Base-by-base conservation (phyloP, 495 filamentous ascomycete species). In the Durotheca rogersii region DNA sequence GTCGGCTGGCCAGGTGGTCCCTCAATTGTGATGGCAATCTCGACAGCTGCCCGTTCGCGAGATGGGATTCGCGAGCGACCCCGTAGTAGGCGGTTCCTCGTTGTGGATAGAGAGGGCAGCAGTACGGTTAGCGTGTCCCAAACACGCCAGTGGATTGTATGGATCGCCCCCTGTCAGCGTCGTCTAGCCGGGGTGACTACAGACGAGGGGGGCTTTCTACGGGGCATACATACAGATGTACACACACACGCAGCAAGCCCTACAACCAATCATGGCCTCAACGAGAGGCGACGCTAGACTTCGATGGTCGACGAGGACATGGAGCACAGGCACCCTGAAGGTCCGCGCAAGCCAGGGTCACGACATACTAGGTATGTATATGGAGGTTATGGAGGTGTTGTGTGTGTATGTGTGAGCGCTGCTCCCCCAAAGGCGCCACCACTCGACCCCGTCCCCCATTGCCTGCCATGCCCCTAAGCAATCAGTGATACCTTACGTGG, bases 91-190 rank as follows among this genome's bases (percentile, higher is more conserved):
- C 43, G 37, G n/a, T 34, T 32, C 43, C 34, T 59, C 19, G 15
- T 12, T 29, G 31, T 51, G 38, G 43, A 27, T 42, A 10, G 41
- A 51, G 32, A 29, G 38, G 31, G 23, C 49, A 53, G 23, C 23
- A 27, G 9, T 9, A 27, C 9, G 23, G 4, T 27, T 9, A 27
- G 9, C 23, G 9, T 27, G 23, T 27, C 9, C 4, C 34, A 36
- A 44, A 14, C 12, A 43, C 32, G 34, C 56, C 56, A 59, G 56
- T 59, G 56, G 56, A 47, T 50, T 51, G 45, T 36, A 44, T 53
- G 56, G 50, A 50, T 31, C 31, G 45, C 56, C 56, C n/a, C 56
- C 50, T 59, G 56, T 59, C 56, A 12, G 35, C 48, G 49, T 59
- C 31, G 43, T 50, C 50, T 35, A 47, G 41, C 33, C 41, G 42